These are phyloP conservation scores for Tolypocladium sp. DNA, from an alignment of 2,329 filamentous ascomycete species.

Conservation along the genomic window DNA sequence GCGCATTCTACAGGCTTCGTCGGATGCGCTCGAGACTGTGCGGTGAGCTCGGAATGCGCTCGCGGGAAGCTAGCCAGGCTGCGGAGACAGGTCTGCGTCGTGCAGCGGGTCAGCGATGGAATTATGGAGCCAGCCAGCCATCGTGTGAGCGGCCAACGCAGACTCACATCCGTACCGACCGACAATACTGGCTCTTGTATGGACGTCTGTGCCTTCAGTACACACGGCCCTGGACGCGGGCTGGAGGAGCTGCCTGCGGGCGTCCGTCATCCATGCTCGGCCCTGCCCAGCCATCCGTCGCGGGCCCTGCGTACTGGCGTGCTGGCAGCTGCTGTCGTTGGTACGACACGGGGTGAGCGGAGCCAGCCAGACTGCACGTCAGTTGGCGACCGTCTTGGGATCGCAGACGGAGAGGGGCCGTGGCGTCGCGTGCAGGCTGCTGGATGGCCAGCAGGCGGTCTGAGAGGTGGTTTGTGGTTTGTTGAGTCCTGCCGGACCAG, in stretches of 20 bases:
- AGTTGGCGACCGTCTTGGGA: background rate
- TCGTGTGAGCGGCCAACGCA: background rate
- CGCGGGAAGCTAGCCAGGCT: background rate
- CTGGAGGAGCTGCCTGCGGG: background rate
- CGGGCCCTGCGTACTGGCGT: background rate
- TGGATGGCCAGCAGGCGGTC: background rate
- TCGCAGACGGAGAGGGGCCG: background rate
- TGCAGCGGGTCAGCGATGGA: background rate
- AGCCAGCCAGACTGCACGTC: background rate
- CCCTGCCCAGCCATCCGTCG: background rate
- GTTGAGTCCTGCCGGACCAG: background rate
- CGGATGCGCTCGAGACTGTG: slow-evolving; percentile 1
- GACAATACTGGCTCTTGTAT: background rate
- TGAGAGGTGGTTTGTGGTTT: background rate
- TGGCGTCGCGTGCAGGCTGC: background rate
- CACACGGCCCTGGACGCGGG: background rate
- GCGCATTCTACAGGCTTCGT: background rate
- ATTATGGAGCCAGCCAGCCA: background rate
- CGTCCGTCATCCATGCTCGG: background rate
- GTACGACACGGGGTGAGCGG: background rate
- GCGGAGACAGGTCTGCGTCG: background rate
- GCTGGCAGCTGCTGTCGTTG: background rate
- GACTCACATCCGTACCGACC: background rate
- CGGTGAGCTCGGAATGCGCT: slow-evolving; percentile 7
- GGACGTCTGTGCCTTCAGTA: background rate